A percentile compares a stretch with the other conserved stretches of the same genome.
Conservation (phyloP, 1,284 basidiomycete genomes). For the Afroboletus lepidellus region DNA sequence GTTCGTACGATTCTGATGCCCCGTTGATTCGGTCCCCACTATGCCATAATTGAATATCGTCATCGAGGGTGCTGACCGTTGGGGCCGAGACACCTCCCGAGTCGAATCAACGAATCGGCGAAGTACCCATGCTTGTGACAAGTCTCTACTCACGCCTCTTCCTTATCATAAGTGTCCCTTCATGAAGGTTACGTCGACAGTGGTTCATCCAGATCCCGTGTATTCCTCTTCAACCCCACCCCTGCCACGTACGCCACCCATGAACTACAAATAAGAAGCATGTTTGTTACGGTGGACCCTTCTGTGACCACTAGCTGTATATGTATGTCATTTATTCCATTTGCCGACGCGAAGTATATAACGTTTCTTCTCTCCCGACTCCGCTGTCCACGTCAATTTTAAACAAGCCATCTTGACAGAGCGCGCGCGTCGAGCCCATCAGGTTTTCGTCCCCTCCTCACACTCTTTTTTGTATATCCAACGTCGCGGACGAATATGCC, state of each 20-base stretch:
- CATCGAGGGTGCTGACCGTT: neutral
- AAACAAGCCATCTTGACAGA: neutral
- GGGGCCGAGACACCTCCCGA: neutral
- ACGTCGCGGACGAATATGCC: slow-evolving; percentile 10
- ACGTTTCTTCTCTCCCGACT: neutral
- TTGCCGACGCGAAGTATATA: neutral
- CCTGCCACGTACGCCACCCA: neutral
- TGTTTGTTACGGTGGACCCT: neutral
- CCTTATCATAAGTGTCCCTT: neutral
- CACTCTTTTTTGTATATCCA: slow-evolving; percentile 10
- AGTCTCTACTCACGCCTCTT: neutral
- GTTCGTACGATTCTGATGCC: no score
- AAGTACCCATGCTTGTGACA: neutral
- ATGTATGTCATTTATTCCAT: neutral
- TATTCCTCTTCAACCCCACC: neutral
- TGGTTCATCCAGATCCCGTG: neutral
- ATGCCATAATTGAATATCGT: neutral
- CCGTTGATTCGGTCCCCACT: neutral
- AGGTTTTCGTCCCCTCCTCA: neutral
- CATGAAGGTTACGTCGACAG: neutral
- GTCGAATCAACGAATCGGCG: no score
- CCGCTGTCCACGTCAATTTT: neutral
- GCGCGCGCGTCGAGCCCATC: neutral
- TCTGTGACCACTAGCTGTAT: neutral
- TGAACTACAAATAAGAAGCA: neutral